A percentile compares a stretch with the other conserved stretches of the same genome.
Conservation (phyloP, 2,329 filamentous ascomycete genomes). For the Nigrograna mackinnonii region DNA sequence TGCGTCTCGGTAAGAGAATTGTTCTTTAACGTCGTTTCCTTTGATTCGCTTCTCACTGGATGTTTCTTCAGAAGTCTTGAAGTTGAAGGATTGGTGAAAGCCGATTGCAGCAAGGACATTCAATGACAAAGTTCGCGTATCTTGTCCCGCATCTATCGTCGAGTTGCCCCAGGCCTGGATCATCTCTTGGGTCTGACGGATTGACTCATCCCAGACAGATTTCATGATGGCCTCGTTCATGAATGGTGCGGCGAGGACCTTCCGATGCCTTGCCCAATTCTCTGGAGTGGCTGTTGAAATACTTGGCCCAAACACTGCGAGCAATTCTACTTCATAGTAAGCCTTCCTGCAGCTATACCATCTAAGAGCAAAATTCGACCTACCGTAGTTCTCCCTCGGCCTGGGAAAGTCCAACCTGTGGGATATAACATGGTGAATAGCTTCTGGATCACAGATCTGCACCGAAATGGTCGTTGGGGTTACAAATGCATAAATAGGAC, state of each 20-base stretch:
- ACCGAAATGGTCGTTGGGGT: conserved; percentile 16
- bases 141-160: conserved; percentile 16
- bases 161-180: conserved; percentile 9
- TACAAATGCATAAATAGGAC: conserved; percentile 14
- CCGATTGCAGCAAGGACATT: conserved; percentile 35
- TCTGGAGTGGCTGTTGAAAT: conserved; percentile 10
- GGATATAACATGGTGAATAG: conserved; percentile 13
- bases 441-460: conserved; percentile 13
- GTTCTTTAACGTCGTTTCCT: not conserved
- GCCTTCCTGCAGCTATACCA: no score
- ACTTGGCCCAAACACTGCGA: conserved; percentile 5
- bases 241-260: conserved; percentile 43
- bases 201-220: conserved; percentile 58
- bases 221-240: conserved; percentile 43
- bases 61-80: conserved; percentile 1
- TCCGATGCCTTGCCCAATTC: conserved; percentile 46
- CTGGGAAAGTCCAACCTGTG: conserved; percentile 15
- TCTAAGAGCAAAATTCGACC: conserved; percentile 2
- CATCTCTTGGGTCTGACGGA: conserved; percentile 55
- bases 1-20: conserved; percentile 12
- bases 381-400: conserved; percentile 16
- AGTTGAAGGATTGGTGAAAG: conserved; percentile 20
- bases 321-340: conserved; percentile 3
- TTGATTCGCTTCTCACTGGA: not conserved
- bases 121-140: conserved; percentile 31